Evolutionary conservation across 2,329 filamentous ascomycete genomes (phyloP).

Genomic region (Alternaria sp.): DNA sequence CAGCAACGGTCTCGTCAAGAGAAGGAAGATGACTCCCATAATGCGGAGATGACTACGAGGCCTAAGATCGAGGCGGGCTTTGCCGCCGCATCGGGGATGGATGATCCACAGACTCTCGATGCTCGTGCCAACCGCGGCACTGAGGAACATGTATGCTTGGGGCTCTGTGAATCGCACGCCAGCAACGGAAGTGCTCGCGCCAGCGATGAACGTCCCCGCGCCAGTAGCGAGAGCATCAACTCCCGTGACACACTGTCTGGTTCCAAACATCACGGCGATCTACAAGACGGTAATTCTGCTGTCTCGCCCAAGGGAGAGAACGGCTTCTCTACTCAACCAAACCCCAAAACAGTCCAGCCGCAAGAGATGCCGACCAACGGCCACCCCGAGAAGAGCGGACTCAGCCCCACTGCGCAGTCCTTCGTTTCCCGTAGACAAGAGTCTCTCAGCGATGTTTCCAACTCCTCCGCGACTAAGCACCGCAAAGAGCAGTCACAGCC

Average conservation of each 20-base stretch:
- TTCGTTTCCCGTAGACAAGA: slow-evolving; percentile 10
- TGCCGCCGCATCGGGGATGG: slow-evolving; percentile 43
- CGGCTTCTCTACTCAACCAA: slow-evolving; percentile 42
- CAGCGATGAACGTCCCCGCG: slow-evolving; percentile 3
- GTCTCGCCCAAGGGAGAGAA: slow-evolving; percentile 42
- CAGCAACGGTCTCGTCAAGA: slow-evolving; percentile 39
- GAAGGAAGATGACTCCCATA: slow-evolving; percentile 40
- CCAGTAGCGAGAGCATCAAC: slow-evolving; percentile 16
- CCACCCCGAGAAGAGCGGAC: slow-evolving; percentile 24
- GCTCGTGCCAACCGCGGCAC: slow-evolving; percentile 39
- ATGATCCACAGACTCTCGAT: slow-evolving; percentile 39
- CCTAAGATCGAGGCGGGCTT: slow-evolving; percentile 44
- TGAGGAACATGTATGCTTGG: slow-evolving; percentile 28
- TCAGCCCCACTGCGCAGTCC: slow-evolving; percentile 38
- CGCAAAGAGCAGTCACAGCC: slow-evolving; percentile 9
- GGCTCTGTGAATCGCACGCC: not conserved
- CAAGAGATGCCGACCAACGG: slow-evolving; percentile 37
- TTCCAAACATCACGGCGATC: slow-evolving; percentile 39
- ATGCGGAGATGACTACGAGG: slow-evolving; percentile 34
- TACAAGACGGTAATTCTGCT: slow-evolving; percentile 31
- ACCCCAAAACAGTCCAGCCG: slow-evolving; percentile 38
- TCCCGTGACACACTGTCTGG: slow-evolving; percentile 35
- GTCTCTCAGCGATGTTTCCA: slow-evolving; percentile 22
- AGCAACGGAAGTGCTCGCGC: not conserved
- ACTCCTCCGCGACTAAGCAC: slow-evolving; percentile 9